Percentiles rank a stretch among this genome's conserved stretches.
Evolutionary conservation across 225 moss, liverwort and hornwort species (phyloP).

Genomic region (Bryoerythrophyllum caledonicum): DNA sequence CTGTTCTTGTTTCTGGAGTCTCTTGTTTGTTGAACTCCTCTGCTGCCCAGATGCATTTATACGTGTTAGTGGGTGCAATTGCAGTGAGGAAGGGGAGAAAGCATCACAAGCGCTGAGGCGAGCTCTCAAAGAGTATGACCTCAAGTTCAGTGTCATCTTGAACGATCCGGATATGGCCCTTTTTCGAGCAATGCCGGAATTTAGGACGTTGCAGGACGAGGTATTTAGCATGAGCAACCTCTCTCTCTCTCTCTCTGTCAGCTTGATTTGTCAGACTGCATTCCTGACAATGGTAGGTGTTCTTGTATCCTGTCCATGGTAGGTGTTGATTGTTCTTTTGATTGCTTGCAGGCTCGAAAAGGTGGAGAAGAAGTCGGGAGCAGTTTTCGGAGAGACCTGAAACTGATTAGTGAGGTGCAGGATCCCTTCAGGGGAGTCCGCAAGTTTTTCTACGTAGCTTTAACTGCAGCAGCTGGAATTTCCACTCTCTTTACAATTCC

Average conservation of each 20-base stretch:
- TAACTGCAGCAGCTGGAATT: conserved; percentile 78
- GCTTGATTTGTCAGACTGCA: not conserved
- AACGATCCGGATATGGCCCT: conserved; percentile 87
- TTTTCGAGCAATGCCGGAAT: conserved; percentile 88
- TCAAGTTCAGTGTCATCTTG: conserved; percentile 92
- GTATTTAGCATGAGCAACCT: conserved; percentile 16
- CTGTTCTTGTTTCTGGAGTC: not conserved
- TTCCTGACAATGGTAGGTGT: not conserved
- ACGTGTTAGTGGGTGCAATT: conserved; percentile 2
- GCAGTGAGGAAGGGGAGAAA: conserved; percentile 76
- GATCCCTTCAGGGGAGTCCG: conserved; percentile 91
- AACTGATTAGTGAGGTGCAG: conserved; percentile 94
- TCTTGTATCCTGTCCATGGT: not conserved
- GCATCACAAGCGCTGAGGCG: conserved; percentile 79
- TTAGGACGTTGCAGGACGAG: conserved; percentile 86
- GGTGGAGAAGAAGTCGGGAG: conserved; percentile 81
- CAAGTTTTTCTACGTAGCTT: conserved; percentile 87
- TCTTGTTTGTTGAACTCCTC: not conserved
- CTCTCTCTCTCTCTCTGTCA: not conserved
- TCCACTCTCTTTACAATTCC: conserved; percentile 81
- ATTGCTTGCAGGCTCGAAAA: conserved; percentile 76
- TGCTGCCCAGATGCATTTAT: not conserved
- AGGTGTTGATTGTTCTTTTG: conserved; percentile 15
- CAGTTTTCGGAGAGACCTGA: conserved; percentile 89
- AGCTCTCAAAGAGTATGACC: conserved; percentile 67